phyloP scores from a whole-genome alignment of 805 yeast genomes.

The Candida peoriensis region DNA sequence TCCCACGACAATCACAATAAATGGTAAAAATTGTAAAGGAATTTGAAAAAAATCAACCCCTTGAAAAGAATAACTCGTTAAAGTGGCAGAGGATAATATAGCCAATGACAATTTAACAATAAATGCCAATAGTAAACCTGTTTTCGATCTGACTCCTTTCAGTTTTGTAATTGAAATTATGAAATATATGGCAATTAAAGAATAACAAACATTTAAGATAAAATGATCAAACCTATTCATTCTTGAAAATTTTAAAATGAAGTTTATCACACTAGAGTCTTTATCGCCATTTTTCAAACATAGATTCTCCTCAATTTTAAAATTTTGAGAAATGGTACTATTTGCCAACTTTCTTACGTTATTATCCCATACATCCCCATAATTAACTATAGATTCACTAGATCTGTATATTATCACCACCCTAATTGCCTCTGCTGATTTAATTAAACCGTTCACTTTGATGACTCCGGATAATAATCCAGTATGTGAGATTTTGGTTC shows the following conservation, averaged over 20 bases:
- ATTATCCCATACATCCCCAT: conserved; percentile 27
- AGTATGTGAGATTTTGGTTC: conserved; percentile 21
- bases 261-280: too few species aligned
- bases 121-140: conserved; percentile 41
- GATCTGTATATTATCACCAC: conserved; percentile 29
- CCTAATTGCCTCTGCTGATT: conserved; percentile 35
- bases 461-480: conserved; percentile 33
- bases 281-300: background rate
- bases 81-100: conserved; percentile 36
- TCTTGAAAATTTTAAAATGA: conserved; percentile 2
- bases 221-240: conserved; percentile 18
- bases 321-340: background rate
- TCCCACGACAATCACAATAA: conserved; percentile 36
- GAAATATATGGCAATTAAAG: conserved; percentile 28
- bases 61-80: conserved; percentile 33
- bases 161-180: conserved; percentile 35
- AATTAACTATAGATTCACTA: conserved; percentile 8
- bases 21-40: conserved; percentile 38
- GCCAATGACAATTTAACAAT: conserved; percentile 35
- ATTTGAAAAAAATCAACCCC: conserved; percentile 30
- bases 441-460: conserved; percentile 39
- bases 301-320: background rate
- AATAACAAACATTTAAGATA: conserved; percentile 22
- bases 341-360: conserved; percentile 23
- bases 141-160: conserved; percentile 39